phyloP scores from a whole-genome alignment of 257 asterid genomes.

The Gentiana macrophylla region DNA sequence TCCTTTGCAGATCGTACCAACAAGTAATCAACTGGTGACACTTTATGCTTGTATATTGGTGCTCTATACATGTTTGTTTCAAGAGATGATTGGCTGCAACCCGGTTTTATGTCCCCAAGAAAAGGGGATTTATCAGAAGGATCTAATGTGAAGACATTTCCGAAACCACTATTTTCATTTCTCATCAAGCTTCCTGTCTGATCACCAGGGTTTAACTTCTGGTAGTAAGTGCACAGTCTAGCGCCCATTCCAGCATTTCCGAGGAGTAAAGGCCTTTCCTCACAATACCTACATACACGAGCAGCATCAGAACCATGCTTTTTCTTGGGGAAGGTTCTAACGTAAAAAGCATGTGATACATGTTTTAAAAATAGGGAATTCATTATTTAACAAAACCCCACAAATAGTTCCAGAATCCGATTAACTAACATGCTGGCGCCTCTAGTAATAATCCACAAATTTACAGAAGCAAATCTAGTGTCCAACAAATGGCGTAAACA shows the following conservation, averaged over 20 bases:
- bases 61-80: constrained; percentile 97
- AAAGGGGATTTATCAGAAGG: constrained; percentile 99
- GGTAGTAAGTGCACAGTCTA: constrained; percentile 89
- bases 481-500: no score
- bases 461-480: no score
- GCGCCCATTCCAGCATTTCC: constrained; percentile 99
- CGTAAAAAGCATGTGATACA: background rate
- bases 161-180: constrained; percentile 69
- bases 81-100: constrained; percentile 76
- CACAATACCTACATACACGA: constrained; percentile 65
- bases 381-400: no score
- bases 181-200: constrained; percentile 62
- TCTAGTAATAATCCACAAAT: no score
- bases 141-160: constrained; percentile 64
- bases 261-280: constrained; percentile 97
- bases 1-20: constrained; percentile 95
- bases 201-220: constrained; percentile 68
- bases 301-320: background rate
- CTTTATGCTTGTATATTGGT: constrained; percentile 88
- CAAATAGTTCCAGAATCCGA: no score
- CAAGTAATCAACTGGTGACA: constrained; percentile 76
- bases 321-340: background rate
- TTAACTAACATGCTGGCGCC: no score
- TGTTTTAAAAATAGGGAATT: no score
- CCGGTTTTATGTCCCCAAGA: constrained; percentile 95